phyloP scores from a whole-genome alignment of 306 rosid species.

The Gastrolobium bilobum region DNA sequence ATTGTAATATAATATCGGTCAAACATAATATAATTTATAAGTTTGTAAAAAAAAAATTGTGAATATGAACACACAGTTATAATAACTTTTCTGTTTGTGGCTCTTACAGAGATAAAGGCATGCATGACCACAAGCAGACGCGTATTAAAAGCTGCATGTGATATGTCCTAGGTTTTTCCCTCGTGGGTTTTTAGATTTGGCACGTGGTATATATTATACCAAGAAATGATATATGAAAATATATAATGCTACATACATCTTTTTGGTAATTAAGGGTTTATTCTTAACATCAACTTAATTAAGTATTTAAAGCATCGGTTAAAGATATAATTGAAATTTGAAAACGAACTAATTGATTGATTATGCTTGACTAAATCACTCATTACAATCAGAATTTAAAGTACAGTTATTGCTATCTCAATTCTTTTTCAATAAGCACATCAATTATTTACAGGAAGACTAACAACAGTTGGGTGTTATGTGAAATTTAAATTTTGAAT shows the following conservation, averaged over 20 bases:
- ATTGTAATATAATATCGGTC: no score
- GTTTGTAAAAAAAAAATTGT: no score
- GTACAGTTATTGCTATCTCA: background rate
- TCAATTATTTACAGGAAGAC: conserved; percentile 24
- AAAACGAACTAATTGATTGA: background rate
- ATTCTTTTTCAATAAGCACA: background rate
- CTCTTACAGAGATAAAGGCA: conserved; percentile 16
- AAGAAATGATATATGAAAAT: background rate
- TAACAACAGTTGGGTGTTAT: background rate
- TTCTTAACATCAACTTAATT: background rate
- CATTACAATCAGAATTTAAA: background rate
- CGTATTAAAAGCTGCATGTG: conserved; percentile 47
- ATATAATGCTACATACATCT: background rate
- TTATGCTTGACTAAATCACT: conserved; percentile 34
- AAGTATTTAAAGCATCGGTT: background rate
- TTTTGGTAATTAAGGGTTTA: background rate
- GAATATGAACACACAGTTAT: background rate
- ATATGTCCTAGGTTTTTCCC: conserved; percentile 41
- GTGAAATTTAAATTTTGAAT: background rate
- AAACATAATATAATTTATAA: no score
- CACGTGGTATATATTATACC: conserved; percentile 28
- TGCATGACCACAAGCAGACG: conserved; percentile 1
- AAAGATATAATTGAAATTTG: background rate
- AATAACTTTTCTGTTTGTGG: background rate
- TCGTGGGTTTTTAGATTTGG: conserved; percentile 36